Evolutionary conservation across 768 basidiomycete genomes (phyloP), one percentile per base, ranked within the genome.

Genomic region (Lactifluus pinguis): DNA sequence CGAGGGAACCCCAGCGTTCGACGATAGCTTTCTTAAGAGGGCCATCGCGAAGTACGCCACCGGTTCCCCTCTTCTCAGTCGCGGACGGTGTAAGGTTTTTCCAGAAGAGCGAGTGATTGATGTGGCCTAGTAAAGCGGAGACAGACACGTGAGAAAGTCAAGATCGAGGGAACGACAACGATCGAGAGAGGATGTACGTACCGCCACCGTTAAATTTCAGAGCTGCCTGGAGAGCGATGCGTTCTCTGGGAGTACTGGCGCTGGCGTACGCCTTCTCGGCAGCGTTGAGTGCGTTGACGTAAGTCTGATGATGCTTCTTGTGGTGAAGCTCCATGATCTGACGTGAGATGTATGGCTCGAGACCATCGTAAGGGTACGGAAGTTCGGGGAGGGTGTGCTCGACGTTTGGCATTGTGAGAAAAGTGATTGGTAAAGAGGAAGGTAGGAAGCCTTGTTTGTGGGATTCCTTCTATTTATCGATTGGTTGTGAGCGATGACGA

Each of bases 91-190:
- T 85, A 57, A 97, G 80, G 79, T 94, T 95, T 77, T 83, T 87
- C 95, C 95, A 97, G 82, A 98, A 98, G 61, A 95, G 84, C 55
- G 92, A 89, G 78, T 93, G 92, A 76, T 94, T 93, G 80, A 94
- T 89, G 76, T 91, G 93, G 10, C 89, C 86, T 87, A 45, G 2
- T 13, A 11, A 36, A n/a, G 13, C 11, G 62, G 54, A 57, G 42
- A 59, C 51, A 47, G 45, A 25, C 49, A 25, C n/a, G 58, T 41
- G 41, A 8, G 49, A n/a, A 3, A 4, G 17, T 6, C 9, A n/a
- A 19, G 8, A 38, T 38, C 25, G 25, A 11, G n/a, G 15, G 6
- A 47, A 21, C n/a, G n/a, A 19, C 39, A 9, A 21, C 4, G 39
- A 29, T 50, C 49, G 56, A 17, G 49, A 6, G 8, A 17, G 7